Evolutionary conservation across 2,329 filamentous ascomycete genomes (phyloP), one percentile per base, ranked within the genome.

Genomic region (Microdochium bolleyi): DNA sequence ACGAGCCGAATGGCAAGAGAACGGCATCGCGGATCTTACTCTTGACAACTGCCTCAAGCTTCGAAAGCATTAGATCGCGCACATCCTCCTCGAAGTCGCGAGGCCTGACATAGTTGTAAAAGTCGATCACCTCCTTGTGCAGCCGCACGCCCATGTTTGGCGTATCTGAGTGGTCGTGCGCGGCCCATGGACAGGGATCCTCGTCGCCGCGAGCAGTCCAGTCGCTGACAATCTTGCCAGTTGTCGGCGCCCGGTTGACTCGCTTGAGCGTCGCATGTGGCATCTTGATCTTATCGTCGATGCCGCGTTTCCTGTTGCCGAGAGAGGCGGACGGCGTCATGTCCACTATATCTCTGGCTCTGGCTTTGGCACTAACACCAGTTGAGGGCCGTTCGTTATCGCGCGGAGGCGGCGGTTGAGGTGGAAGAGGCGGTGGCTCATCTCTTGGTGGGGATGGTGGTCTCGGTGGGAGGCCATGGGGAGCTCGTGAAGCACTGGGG

Each of bases 101-200:
- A 2, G 94, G 94, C 56, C 80, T 83, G 30, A 96, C 87, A 66
- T 86, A 95, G 34, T 92, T 77, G 66, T 92, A 95, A 65, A 96
- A 97, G 61, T 95, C 89, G 27, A 88, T 73, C 46, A 97, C 85
- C 68, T 99, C 94, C 62, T 91, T 89, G 68, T 97, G 91, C 24
- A 99, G 73, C 84, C 84, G 81, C 27, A 78, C 76, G 49, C 73
- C 78, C 70, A 79, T 77, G 41, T 76, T 73, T 1, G 61, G 64
- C 3, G 78, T 79, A 16, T 71, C 70, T 1, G 77, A 78, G 61
- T 86, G 80, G 57, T 86, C 77, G 3, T 66, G 57, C 38, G 67
- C 62, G 8, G 76, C 66, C 89, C 89, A 94, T 2, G 91, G 91
- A 54, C 73, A 77, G 0, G 71, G 60, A 8, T 75, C 65, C 53